A percentile compares a stretch with the other conserved stretches of the same genome.
phyloP scores from a whole-genome alignment of 2,329 filamentous ascomycete species.

The Talaromyces amestolkiae region DNA sequence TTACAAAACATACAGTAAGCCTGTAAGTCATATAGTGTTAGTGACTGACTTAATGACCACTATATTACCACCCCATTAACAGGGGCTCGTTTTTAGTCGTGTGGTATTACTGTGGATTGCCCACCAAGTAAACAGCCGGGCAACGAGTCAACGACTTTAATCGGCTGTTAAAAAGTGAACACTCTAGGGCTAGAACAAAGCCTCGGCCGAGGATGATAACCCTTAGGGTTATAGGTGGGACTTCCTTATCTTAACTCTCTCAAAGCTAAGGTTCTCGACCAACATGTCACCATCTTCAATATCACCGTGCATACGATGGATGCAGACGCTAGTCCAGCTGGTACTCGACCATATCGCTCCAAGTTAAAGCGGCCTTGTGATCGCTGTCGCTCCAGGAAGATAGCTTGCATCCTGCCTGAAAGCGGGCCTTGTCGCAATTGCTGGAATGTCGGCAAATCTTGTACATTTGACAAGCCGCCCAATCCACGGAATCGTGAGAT shows the following conservation, averaged over 20 bases:
- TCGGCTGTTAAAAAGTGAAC: not conserved
- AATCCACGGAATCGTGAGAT: slow-evolving; percentile 24
- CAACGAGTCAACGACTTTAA: too few relatives aligned
- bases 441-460: slow-evolving; percentile 22
- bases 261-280: not conserved
- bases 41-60: too few relatives aligned
- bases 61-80: too few relatives aligned
- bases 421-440: slow-evolving; percentile 27
- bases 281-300: not conserved
- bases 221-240: not conserved
- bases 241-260: not conserved
- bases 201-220: not conserved
- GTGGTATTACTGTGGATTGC: too few relatives aligned
- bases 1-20: not conserved
- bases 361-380: slow-evolving; percentile 36
- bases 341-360: slow-evolving; percentile 31
- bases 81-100: too few relatives aligned
- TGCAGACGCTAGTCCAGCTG: not conserved
- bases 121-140: too few relatives aligned
- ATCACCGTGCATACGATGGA: not conserved
- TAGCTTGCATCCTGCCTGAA: slow-evolving; percentile 30
- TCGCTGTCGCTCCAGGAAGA: slow-evolving; percentile 33
- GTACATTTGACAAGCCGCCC: slow-evolving; percentile 14
- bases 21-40: too few relatives aligned
- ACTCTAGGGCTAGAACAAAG: not conserved